Percentiles rank a stretch among this genome's conserved stretches.
Evolutionary conservation across 2,329 filamentous ascomycete species (phyloP).

Genomic region (Xylariaceae sp.): DNA sequence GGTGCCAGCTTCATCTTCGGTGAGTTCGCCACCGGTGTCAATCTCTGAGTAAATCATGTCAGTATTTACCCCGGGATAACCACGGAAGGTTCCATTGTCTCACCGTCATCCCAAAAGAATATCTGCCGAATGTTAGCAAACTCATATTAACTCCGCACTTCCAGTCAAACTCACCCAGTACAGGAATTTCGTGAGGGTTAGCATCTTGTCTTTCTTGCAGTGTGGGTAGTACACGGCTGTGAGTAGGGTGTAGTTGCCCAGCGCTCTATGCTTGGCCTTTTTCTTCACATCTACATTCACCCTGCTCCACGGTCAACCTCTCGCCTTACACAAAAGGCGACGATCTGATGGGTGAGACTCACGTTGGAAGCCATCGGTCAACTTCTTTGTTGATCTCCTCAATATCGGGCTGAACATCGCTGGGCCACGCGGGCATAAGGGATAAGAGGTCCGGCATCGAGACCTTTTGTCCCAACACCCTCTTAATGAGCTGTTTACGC

Average conservation of each 20-base stretch:
- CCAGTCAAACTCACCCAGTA: constrained; percentile 26
- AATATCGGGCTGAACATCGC: constrained; percentile 26
- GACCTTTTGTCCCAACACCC: constrained; percentile 25
- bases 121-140: constrained; percentile 19
- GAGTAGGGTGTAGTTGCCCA: constrained; percentile 30
- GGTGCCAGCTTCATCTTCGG: constrained; percentile 28
- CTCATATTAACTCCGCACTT: not conserved
- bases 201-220: constrained; percentile 30
- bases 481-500: constrained; percentile 26
- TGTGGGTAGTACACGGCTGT: constrained; percentile 30
- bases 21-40: constrained; percentile 31
- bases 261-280: constrained; percentile 28
- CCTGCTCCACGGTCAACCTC: constrained; percentile 18
- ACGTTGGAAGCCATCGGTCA: constrained; percentile 31
- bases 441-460: constrained; percentile 29
- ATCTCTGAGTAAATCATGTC: constrained; percentile 24
- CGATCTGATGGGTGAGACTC: not conserved
- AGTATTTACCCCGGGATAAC: not conserved
- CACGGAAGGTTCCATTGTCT: not conserved
- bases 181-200: constrained; percentile 28
- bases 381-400: constrained; percentile 28
- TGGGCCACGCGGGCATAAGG: constrained; percentile 30
- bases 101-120: constrained; percentile 33
- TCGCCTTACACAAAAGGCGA: not conserved
- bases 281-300: constrained; percentile 28